Evolutionary conservation across 1,284 basidiomycete species (phyloP), one percentile per base, ranked within the genome.

Genomic region (Apiotrichum veenhuisii): DNA sequence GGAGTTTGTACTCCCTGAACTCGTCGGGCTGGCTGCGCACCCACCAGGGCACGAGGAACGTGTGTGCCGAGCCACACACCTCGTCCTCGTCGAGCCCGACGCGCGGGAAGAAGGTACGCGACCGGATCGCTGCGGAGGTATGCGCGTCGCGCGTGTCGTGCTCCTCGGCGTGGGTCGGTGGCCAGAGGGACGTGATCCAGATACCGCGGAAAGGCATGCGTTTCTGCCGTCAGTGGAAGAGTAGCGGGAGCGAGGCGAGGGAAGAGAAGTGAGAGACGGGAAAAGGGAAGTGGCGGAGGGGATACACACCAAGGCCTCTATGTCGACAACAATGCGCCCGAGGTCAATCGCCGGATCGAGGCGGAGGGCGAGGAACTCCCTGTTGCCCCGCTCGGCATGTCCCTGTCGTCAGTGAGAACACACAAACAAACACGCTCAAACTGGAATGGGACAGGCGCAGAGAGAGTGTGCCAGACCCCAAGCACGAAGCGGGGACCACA

Each of bases 11-110:
- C 15, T 27, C 18, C 25, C 7, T 37, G 40, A 38, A 50, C 17
- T 18, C 12, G 8, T 25, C 36, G 17, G 36, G 48, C 1, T 36
- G 8, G 5, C 1, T 25, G 1, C 10, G 5, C 22, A 50, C 37
- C 48, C 36, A 40, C 48, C 48, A 50, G 8, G 48, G 48, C 15
- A 50, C 48, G 36, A 50, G 48, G 48, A 50, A 50, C 23, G 48
- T 40, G 37, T 50, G 48, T 12, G 48, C 48, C 5, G 33, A 37
- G 5, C 48, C 48, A 37, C 48, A 50, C 25, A 25, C 48, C 12
- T 50, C 15, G 36, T 50, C 48, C 37, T 50, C 48, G 36, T 25
- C 12, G 17, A 50, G 37, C 2, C 48, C 48, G 11, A 25, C 30
- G 23, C 23, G 25, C 8, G 48, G 48, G 48, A 50, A 50, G 37